Conservation (phyloP, 129 eudicot genomes). For the Apium graveolens region DNA sequence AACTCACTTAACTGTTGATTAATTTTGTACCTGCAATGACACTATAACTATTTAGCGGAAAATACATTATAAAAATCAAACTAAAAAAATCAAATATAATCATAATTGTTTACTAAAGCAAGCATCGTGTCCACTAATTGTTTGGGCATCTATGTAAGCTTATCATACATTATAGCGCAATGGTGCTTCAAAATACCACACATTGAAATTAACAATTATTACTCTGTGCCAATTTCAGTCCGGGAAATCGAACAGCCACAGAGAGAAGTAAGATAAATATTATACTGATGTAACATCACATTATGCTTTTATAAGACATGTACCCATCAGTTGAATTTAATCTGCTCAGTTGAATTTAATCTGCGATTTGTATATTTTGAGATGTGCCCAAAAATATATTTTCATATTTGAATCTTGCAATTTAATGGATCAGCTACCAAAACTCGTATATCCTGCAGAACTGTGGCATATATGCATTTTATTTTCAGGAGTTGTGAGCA, state of each 20-base stretch:
- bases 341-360: background rate
- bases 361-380: background rate
- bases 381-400: background rate
- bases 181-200: background rate
- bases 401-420: background rate
- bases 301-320: background rate
- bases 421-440: background rate
- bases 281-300: background rate
- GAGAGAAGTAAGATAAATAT: background rate
- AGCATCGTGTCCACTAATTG: background rate
- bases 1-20: conserved; percentile 38
- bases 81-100: background rate
- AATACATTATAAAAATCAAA: background rate
- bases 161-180: too few relatives aligned
- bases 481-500: background rate
- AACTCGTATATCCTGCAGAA: background rate
- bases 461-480: background rate
- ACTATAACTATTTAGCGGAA: background rate
- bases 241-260: background rate
- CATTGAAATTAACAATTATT: background rate
- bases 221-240: background rate
- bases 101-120: background rate
- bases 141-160: background rate
- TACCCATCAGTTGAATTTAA: background rate
- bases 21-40: conserved; percentile 43